Conservation (phyloP, 768 basidiomycete species). For the Rubroboletus pulcherrimus region DNA sequence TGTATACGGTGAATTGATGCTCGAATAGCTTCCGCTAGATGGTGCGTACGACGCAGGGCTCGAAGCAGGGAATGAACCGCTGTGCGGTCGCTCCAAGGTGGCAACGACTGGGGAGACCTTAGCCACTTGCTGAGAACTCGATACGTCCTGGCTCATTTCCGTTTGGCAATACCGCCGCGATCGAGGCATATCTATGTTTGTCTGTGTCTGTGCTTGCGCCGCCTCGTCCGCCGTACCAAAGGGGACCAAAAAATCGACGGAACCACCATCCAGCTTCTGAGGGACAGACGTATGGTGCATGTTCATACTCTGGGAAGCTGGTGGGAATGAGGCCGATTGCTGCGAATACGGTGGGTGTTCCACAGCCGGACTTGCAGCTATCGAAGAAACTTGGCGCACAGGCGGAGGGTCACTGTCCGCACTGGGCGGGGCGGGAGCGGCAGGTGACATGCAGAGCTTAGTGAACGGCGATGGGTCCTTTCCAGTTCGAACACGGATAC, state of each 20-base stretch:
- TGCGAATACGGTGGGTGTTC: constrained; percentile 15
- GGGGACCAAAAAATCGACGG: constrained; percentile 24
- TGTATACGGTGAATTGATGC: constrained; percentile 25
- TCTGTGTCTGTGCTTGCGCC: constrained; percentile 8
- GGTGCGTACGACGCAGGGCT: constrained; percentile 26
- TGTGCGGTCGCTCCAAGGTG: constrained; percentile 25
- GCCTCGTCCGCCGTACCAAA: constrained; percentile 21
- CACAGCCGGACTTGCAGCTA: constrained; percentile 8
- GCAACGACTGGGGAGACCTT: constrained; percentile 5
- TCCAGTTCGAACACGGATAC: constrained; percentile 44
- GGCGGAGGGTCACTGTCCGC: constrained; percentile 9
- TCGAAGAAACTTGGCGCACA: constrained; percentile 7
- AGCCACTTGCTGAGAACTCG: constrained; percentile 6
- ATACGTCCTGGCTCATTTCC: constrained; percentile 11
- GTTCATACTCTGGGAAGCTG: constrained; percentile 2
- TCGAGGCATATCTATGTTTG: constrained; percentile 14
- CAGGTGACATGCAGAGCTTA: constrained; percentile 5
- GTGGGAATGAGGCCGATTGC: constrained; percentile 9
- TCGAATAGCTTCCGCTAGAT: constrained; percentile 24
- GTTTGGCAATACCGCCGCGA: constrained; percentile 12
- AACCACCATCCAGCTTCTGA: constrained; percentile 13
- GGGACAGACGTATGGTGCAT: constrained; percentile 4
- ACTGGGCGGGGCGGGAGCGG: constrained; percentile 11
- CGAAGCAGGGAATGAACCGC: constrained; percentile 13
- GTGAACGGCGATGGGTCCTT: constrained; percentile 29